Conservation (phyloP, 2,329 filamentous ascomycete species). For the Aspergillus sp. region DNA sequence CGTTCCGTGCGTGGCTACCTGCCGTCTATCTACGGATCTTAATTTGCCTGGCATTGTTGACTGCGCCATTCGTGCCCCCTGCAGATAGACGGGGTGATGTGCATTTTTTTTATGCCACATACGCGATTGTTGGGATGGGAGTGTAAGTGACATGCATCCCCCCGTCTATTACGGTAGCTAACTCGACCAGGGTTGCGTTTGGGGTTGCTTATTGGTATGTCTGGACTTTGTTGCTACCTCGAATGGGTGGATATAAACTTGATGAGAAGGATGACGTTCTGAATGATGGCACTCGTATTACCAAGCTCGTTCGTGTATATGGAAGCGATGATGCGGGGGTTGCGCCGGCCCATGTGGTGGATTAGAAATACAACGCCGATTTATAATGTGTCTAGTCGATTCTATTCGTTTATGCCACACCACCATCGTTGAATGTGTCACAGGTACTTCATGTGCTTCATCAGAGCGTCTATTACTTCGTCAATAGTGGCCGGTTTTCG, state of each 20-base stretch:
- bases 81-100: conserved; percentile 45
- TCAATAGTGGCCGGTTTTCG: too few species aligned
- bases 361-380: neutral
- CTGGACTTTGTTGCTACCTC: conserved; percentile 62
- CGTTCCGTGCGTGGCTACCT: conserved; percentile 63
- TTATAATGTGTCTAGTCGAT: neutral
- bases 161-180: conserved; percentile 5
- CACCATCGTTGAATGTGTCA: neutral
- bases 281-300: conserved; percentile 66
- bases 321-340: neutral
- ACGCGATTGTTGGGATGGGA: conserved; percentile 50
- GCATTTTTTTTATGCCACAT: conserved; percentile 51
- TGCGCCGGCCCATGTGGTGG: neutral
- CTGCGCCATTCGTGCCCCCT: conserved; percentile 62
- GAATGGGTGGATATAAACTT: conserved; percentile 57
- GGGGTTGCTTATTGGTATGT: conserved; percentile 67
- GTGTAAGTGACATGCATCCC: conserved; percentile 36
- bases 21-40: conserved; percentile 57
- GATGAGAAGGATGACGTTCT: conserved; percentile 61
- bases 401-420: neutral
- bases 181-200: conserved; percentile 50
- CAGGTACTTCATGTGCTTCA: neutral
- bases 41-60: conserved; percentile 55
- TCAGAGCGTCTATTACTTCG: too few species aligned
- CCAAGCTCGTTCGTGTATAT: conserved; percentile 47